These are phyloP conservation scores for Aspergillus sp. DNA, from an alignment of 2,329 filamentous ascomycete genomes.

Conservation along the genomic window DNA sequence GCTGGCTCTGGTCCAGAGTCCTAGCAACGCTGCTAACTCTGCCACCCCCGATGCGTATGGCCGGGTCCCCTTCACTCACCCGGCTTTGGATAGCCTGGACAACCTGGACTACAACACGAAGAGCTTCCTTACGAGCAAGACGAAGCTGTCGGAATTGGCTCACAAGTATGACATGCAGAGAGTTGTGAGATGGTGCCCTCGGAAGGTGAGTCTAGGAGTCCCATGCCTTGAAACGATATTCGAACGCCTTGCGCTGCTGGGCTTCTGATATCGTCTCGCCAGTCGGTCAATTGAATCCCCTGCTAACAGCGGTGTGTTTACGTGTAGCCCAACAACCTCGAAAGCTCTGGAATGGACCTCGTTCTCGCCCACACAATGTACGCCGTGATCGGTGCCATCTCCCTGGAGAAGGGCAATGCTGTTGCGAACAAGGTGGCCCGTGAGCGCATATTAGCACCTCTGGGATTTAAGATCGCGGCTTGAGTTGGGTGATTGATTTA, in stretches of 20 bases:
- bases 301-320: conserved; percentile 3
- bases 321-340: conserved; percentile 64
- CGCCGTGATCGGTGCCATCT: conserved; percentile 83
- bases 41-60: conserved; percentile 53
- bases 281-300: neutral
- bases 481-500: conserved; percentile 19
- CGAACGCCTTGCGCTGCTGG: neutral
- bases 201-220: conserved; percentile 61
- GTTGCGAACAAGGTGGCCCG: conserved; percentile 73
- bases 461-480: conserved; percentile 42
- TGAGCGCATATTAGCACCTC: conserved; percentile 69
- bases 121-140: conserved; percentile 62
- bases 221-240: neutral
- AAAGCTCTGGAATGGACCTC: conserved; percentile 70
- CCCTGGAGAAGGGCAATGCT: conserved; percentile 82
- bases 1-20: conserved; percentile 59
- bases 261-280: neutral
- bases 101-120: conserved; percentile 68
- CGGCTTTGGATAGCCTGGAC: conserved; percentile 70
- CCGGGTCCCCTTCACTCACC: conserved; percentile 68
- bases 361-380: conserved; percentile 78
- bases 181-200: conserved; percentile 87
- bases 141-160: conserved; percentile 69
- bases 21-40: conserved; percentile 36
- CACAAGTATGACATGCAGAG: conserved; percentile 68